These are phyloP conservation scores for Fusarium lateritium DNA, from an alignment of 2,329 filamentous ascomycete species.

Conservation along the genomic window DNA sequence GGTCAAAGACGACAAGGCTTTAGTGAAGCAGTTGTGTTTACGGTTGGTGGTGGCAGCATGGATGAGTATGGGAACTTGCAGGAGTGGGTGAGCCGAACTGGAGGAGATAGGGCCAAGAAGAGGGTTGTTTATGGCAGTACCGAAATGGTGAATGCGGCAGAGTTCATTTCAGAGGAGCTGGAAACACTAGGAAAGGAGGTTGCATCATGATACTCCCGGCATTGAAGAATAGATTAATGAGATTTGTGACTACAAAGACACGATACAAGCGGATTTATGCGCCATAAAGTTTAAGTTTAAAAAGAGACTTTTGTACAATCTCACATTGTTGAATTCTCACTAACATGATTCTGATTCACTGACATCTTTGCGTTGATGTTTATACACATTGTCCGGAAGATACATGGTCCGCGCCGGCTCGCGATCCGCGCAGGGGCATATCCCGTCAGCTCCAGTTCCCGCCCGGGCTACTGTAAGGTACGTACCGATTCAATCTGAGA, in stretches of 20 bases:
- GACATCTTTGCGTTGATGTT: background rate
- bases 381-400: background rate
- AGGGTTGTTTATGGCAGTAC: conserved; percentile 96
- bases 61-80: conserved; percentile 98
- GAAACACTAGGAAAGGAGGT: conserved; percentile 74
- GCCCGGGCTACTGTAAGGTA: conserved; percentile 38
- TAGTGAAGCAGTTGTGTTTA: conserved; percentile 93
- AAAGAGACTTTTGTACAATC: background rate
- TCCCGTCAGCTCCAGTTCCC: conserved; percentile 7
- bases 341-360: background rate
- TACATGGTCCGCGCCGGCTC: background rate
- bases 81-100: conserved; percentile 90
- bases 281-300: background rate
- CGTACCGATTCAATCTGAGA: conserved; percentile 37
- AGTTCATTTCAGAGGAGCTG: conserved; percentile 76
- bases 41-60: conserved; percentile 96
- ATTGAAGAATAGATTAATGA: conserved; percentile 44
- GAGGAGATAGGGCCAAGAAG: conserved; percentile 76
- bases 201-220: conserved; percentile 48
- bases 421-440: background rate
- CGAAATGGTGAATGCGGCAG: conserved; percentile 79
- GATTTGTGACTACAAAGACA: background rate
- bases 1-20: conserved; percentile 92
- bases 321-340: background rate
- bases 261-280: background rate